Percentiles rank a stretch among this genome's conserved stretches.
These are phyloP conservation scores for Nicotiana knightiana DNA, from an alignment of 257 asterid genomes.

Conservation along the genomic window DNA sequence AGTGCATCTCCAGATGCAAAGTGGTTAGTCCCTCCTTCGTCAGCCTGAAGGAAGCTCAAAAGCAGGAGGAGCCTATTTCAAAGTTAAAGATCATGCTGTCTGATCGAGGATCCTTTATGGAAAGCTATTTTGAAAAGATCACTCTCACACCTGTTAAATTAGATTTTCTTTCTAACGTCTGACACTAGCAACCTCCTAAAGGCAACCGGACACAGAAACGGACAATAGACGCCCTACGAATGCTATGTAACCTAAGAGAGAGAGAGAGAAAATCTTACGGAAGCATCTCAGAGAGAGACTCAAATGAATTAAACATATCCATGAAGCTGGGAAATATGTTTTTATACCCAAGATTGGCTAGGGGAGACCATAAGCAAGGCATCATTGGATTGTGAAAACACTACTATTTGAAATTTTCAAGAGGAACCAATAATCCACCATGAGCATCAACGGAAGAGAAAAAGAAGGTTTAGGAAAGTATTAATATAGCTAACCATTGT, in stretches of 20 bases:
- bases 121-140: not conserved
- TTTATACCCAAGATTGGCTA: not conserved
- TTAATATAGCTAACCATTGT: not conserved
- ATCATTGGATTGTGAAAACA: not conserved
- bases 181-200: not conserved
- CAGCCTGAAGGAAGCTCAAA: not conserved
- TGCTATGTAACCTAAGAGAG: not conserved
- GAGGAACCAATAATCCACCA: not conserved
- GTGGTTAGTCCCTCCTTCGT: not conserved
- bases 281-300: not conserved
- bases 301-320: not conserved
- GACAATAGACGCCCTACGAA: not conserved
- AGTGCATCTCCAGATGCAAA: not conserved
- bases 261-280: not conserved
- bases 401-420: not conserved
- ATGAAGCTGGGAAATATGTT: not conserved
- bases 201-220: not conserved
- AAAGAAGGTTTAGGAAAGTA: not conserved
- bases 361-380: not conserved
- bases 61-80: not conserved
- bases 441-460: not conserved
- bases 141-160: not conserved
- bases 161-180: not conserved
- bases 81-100: not conserved
- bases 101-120: not conserved